Base-by-base conservation (phyloP, 1,139 yeast genomes). In the Debaryomyces sp. region DNA sequence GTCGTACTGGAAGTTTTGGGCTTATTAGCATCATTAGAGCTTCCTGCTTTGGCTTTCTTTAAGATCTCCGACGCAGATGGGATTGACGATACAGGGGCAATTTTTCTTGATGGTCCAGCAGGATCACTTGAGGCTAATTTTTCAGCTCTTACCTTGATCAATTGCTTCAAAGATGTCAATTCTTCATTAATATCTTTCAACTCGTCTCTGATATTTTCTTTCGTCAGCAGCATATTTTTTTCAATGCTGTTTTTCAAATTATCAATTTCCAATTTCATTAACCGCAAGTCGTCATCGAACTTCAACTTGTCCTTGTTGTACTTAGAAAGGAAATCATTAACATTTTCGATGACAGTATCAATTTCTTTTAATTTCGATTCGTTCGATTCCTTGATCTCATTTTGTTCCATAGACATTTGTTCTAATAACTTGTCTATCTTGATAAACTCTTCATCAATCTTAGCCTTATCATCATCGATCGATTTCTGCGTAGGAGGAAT, bases 401-500 rank as follows among this genome's bases (percentile, higher is more conserved):
- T 77, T 57, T 91, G 95, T 59, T 91, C 96, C 27, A 70, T 67
- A 47, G 87, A 83, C 58, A 94, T 76, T 58, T 84, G 86, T 54
- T 86, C 85, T 59, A 94, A 74, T 21, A 91, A 73, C 50, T 84
- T 81, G 61, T 90, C 96, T 12, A 92, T 86, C 54, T 91, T 82
- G 49, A 78, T 74, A 64, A 94, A 91, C 66, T 94, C 97, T 48
- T 83, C 84, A 51, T 88, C 90, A 47, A 94, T 82, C 41, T 87
- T 85, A 47, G 78, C 84, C 67, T 90, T 91, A 64, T 94, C 98
- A 51, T 86, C 81, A 48, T 92, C 97, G 30, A 94, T 72, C 36
- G 89, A 83, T 0, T 86, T 63, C 49, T 90, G 91, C 0, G 94
- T 80, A 6, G 96, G 96, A 0, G 99, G 99, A 35, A 90, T 61